A percentile compares a stretch with the other conserved stretches of the same genome.
Conservation (phyloP, 192 early-diverging fungal genomes). For the Backusella psychrophila region DNA sequence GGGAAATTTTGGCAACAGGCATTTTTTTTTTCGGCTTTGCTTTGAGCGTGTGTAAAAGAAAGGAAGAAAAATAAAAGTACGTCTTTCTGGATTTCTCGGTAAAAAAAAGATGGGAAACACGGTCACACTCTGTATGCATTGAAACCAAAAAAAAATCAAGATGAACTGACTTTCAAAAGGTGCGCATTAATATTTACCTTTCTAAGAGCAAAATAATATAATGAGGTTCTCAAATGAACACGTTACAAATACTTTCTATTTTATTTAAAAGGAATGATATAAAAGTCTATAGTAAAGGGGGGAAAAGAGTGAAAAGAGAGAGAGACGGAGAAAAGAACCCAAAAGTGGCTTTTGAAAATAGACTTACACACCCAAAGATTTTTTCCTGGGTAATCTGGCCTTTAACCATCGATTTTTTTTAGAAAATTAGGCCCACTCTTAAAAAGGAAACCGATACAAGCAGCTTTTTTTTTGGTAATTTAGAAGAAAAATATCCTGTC, state of each 20-base stretch:
- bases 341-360: background rate
- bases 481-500: no score
- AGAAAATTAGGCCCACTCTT: no score
- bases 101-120: background rate
- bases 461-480: no score
- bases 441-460: no score
- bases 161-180: background rate
- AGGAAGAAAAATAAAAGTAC: background rate
- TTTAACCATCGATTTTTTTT: no score
- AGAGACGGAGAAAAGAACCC: background rate
- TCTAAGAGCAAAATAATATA: background rate
- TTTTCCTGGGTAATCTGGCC: no score
- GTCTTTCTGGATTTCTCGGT: conserved; percentile 2
- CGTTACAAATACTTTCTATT: background rate
- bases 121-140: background rate
- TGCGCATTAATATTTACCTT: background rate
- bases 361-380: background rate
- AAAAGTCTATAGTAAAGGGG: no score
- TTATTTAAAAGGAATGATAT: background rate
- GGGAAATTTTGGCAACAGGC: conserved; percentile 82
- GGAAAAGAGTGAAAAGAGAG: background rate
- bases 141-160: background rate
- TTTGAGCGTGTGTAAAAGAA: background rate
- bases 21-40: conserved; percentile 31
- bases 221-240: background rate